Conservation (phyloP, 2,329 filamentous ascomycete genomes). For the Ascocoryne sarcoides region DNA sequence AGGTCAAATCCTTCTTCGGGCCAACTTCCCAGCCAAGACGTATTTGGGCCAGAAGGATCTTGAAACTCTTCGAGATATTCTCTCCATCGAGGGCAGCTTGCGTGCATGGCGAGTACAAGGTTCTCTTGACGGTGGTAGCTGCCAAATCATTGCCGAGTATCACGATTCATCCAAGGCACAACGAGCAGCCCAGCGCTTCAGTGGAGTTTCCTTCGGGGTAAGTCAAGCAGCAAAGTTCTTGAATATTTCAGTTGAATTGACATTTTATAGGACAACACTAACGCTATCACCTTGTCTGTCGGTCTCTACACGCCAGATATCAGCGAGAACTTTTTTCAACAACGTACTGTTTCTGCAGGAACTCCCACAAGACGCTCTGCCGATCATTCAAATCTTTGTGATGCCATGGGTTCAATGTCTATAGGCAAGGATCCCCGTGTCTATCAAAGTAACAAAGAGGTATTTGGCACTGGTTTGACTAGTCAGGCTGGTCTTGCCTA, state of each 20-base stretch:
- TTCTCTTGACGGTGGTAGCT: neutral
- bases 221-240: no score
- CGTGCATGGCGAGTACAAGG: constrained; percentile 37
- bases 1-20: constrained; percentile 46
- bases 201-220: constrained; percentile 1
- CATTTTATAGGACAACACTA: neutral
- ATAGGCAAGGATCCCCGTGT: neutral
- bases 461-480: neutral
- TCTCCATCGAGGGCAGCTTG: constrained; percentile 41
- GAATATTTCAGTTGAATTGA: neutral
- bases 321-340: no score
- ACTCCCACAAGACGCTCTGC: neutral
- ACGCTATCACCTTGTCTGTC: neutral
- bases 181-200: neutral
- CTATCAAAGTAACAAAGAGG: neutral
- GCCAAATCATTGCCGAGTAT: constrained; percentile 8
- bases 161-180: constrained; percentile 3
- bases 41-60: constrained; percentile 20
- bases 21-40: constrained; percentile 28
- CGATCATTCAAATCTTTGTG: neutral
- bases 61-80: constrained; percentile 34
- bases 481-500: neutral
- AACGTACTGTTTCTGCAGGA: neutral
- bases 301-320: neutral
- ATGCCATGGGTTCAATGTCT: neutral